A percentile compares a stretch with the other conserved stretches of the same genome.
These are phyloP conservation scores for Favolaschia claudopus DNA, from an alignment of 768 basidiomycete genomes.

Conservation along the genomic window DNA sequence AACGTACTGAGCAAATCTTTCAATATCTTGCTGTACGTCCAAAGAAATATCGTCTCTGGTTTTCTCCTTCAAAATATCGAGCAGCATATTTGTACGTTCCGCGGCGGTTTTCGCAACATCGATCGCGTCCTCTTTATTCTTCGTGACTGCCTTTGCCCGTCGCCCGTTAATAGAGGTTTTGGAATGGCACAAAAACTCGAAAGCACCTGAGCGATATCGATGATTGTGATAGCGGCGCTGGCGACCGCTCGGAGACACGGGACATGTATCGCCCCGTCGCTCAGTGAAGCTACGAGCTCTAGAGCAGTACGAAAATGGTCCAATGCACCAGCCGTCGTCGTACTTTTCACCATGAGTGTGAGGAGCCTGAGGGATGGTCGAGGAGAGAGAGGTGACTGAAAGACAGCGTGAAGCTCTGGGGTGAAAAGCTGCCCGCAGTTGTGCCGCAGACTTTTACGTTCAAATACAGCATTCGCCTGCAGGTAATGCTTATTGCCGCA, in stretches of 20 bases:
- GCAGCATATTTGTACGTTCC: conserved; percentile 1
- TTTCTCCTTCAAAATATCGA: conserved; percentile 9
- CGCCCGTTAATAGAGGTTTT: neutral
- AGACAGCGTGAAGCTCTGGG: no score
- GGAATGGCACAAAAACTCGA: neutral
- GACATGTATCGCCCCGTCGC: neutral
- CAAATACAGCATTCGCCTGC: no score
- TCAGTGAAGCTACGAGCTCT: neutral
- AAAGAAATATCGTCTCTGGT: neutral
- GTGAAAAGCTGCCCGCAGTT: no score
- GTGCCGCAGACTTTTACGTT: no score
- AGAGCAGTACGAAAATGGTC: conserved; percentile 6
- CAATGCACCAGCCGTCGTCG: neutral
- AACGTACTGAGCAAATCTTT: conserved; percentile 2
- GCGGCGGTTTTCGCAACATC: conserved; percentile 3
- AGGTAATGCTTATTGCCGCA: no score
- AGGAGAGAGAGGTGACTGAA: no score
- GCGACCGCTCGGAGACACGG: neutral
- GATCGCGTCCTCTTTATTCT: conserved; percentile 9
- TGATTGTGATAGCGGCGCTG: conserved; percentile 1
- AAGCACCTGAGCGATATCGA: conserved; percentile 13
- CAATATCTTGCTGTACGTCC: neutral
- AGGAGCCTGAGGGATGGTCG: no score
- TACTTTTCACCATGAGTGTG: no score
- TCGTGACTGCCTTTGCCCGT: neutral